A percentile compares a stretch with the other conserved stretches of the same genome.
Conservation (phyloP, 345 rosid species). For the Populus davidiana region DNA sequence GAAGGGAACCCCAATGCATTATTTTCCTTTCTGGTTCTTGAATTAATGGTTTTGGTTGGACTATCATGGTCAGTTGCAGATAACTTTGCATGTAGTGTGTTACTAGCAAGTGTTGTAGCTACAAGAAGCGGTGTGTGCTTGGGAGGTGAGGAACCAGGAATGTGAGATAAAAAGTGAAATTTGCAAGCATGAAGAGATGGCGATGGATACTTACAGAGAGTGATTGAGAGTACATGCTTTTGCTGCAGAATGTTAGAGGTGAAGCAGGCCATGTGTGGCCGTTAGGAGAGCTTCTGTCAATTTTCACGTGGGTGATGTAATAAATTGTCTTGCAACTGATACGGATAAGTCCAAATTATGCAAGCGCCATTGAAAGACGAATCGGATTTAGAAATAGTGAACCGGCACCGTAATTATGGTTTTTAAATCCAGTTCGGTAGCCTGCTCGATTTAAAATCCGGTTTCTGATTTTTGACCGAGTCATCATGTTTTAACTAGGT, state of each 20-base stretch:
- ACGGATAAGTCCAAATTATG: background rate
- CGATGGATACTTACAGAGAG: constrained; percentile 31
- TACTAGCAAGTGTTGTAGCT: constrained; percentile 12
- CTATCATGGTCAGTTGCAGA: constrained; percentile 26
- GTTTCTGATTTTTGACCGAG: too few relatives aligned
- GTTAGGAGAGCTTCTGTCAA: constrained; percentile 29
- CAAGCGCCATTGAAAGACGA: background rate
- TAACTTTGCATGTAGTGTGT: constrained; percentile 21
- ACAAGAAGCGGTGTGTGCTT: constrained; percentile 18
- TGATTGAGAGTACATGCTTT: constrained; percentile 20
- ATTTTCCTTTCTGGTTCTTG: constrained; percentile 17
- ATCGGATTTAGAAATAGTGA: too few relatives aligned
- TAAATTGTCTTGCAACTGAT: too few relatives aligned
- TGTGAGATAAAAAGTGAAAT: constrained; percentile 20
- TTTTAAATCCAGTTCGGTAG: too few relatives aligned
- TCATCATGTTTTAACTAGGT: too few relatives aligned
- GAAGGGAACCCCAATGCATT: constrained; percentile 27
- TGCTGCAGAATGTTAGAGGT: constrained; percentile 28
- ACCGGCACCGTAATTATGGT: too few relatives aligned
- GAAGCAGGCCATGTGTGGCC: constrained; percentile 60
- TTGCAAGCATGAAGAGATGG: constrained; percentile 16
- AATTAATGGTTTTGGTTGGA: constrained; percentile 14
- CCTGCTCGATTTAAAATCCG: too few relatives aligned
- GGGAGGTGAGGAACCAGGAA: constrained; percentile 20
- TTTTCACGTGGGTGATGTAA: background rate